phyloP scores from a whole-genome alignment of 2,329 filamentous ascomycete species.

The Metarhizium album region DNA sequence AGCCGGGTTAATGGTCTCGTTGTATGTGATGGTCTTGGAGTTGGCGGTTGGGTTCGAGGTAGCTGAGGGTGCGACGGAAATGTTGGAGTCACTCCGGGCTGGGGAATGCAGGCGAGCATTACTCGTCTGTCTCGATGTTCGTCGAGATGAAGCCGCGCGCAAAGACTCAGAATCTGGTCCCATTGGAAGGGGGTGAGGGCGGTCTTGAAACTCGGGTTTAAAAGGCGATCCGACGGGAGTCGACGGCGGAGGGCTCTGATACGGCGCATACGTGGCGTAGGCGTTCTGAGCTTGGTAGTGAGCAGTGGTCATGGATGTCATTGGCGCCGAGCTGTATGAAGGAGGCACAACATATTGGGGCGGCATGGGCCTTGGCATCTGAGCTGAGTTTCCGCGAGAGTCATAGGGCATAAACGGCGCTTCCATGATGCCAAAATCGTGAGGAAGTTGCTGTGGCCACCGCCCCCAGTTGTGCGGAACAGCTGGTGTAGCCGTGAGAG shows the following conservation, averaged over 20 bases:
- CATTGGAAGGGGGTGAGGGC: conserved; percentile 12
- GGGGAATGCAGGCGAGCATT: conserved; percentile 24
- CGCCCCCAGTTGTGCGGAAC: conserved; percentile 41
- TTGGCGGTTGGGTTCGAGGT: conserved; percentile 18
- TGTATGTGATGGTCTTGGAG: conserved; percentile 33
- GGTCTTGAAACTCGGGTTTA: conserved; percentile 23
- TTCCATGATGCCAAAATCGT: conserved; percentile 40
- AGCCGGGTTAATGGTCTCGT: conserved; percentile 34
- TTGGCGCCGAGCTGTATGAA: conserved; percentile 32
- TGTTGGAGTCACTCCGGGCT: conserved; percentile 22
- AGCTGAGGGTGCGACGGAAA: conserved; percentile 15
- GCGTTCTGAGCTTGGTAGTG: conserved; percentile 31
- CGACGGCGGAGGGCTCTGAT: conserved; percentile 26
- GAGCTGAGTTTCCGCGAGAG: conserved; percentile 26
- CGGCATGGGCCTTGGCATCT: conserved; percentile 33
- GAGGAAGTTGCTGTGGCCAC: conserved; percentile 39
- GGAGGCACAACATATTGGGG: conserved; percentile 36
- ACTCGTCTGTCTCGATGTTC: conserved; percentile 18
- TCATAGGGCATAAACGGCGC: conserved; percentile 39
- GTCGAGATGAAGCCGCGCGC: conserved; percentile 12
- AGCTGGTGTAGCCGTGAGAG: conserved; percentile 35
- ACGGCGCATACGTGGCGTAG: conserved; percentile 32
- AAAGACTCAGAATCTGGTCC: conserved; percentile 14
- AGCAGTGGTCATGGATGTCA: conserved; percentile 29
- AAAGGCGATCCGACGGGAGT: conserved; percentile 23